Conservation (phyloP, 2,329 filamentous ascomycete species). For the Colletotrichum lupini region DNA sequence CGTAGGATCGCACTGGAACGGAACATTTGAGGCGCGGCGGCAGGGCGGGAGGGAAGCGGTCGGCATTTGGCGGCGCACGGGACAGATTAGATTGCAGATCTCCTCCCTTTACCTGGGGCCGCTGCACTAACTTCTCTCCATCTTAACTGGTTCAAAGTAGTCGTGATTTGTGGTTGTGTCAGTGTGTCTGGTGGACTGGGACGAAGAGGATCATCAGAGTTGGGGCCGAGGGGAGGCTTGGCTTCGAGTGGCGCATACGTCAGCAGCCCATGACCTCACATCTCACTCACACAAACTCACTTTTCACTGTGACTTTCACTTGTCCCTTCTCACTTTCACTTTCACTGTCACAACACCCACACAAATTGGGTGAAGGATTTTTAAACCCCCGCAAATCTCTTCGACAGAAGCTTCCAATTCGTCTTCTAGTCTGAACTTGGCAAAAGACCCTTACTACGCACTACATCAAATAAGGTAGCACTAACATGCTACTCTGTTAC, state of each 20-base stretch:
- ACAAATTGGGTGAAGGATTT: not conserved
- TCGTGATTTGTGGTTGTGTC: too few species aligned
- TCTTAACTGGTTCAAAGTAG: too few species aligned
- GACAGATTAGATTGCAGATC: slow-evolving; percentile 17
- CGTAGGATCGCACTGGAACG: not conserved
- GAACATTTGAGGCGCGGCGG: not conserved
- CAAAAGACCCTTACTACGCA: not conserved
- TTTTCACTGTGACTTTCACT: too few species aligned
- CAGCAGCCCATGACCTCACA: slow-evolving; percentile 19
- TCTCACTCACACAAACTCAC: not conserved
- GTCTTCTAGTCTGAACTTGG: not conserved
- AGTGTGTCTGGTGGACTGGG: too few species aligned
- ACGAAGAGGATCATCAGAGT: slow-evolving; percentile 15
- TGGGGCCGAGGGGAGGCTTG: not conserved
- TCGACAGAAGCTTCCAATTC: not conserved
- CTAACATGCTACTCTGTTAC: too few species aligned
- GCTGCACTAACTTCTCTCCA: too few species aligned
- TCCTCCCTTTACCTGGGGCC: not conserved
- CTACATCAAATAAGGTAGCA: too few species aligned
- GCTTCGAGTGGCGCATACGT: not conserved
- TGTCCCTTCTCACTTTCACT: too few species aligned
- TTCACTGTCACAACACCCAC: too few species aligned
- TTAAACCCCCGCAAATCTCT: not conserved
- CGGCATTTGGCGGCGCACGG: not conserved
- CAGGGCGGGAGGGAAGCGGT: slow-evolving; percentile 8